Base-by-base conservation (phyloP, 164 flowering plant species). In the Chimonanthus praecox region DNA sequence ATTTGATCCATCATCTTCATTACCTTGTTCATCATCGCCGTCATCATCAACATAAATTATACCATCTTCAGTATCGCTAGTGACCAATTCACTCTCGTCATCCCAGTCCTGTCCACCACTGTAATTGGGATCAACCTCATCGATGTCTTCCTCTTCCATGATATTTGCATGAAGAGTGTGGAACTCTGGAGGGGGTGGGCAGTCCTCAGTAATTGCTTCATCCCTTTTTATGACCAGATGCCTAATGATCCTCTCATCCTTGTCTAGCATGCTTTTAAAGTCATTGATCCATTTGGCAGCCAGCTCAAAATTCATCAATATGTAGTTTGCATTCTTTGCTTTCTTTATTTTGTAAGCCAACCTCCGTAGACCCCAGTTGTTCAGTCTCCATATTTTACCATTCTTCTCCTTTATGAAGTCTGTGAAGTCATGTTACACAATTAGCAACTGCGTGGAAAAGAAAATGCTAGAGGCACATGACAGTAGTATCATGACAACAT, bases 211-310 rank as follows among this genome's bases (percentile, higher is more conserved):
- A 72, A 87, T 85, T 20, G 98, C 96, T 76, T 86, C 73, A 43
- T 93, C 94, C 78, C 84, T 81, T 83, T 93, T 92, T 11, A 91
- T 92, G 71, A 95, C 98, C n/a, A 95, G 91, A 84, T 95, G 97
- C 16, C 99, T 87, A 64, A 95, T 93, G 73, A 95, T 85, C 76
- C 98, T 92, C 71, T 95, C 99, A 70, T 95, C 99, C 72, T 80
- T 85, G 80, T 93, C 97, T 50, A 95, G 73, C 92, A 95, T 67
- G 79, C 65, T 86, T 85, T 90, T 93, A 71, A 95, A 93, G 20
- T 90, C 99, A 75, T 95, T 91, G 46, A 93, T 87, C 91, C 85
- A 88, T 78, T 83, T 84, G 15, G 94, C 90, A 75, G 85, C 97
- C 74, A 93, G 3, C 86, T 95, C 99, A 68, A 95, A 89, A 83